These are phyloP conservation scores for Leccinellum albellum DNA, from an alignment of 768 basidiomycete genomes.

Conservation along the genomic window DNA sequence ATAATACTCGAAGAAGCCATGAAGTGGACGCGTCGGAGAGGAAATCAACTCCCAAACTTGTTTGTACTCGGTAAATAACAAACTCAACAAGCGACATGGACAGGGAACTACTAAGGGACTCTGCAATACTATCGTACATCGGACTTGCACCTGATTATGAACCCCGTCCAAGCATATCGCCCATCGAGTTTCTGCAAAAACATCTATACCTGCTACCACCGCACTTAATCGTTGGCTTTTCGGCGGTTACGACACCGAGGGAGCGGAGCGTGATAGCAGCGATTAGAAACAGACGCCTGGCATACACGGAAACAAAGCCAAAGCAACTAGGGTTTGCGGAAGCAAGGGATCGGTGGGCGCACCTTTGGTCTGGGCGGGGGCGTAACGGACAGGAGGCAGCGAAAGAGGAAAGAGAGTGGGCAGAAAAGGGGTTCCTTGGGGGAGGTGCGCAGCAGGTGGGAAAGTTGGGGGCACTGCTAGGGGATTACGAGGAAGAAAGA, in stretches of 20 bases:
- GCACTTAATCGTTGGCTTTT: slow-evolving; percentile 48
- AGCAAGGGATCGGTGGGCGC: slow-evolving; percentile 61
- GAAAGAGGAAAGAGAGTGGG: slow-evolving; percentile 71
- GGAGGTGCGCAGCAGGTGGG: slow-evolving; percentile 55
- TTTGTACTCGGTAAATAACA: slow-evolving; percentile 19
- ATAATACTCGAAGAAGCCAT: slow-evolving; percentile 5
- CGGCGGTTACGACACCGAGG: slow-evolving; percentile 48
- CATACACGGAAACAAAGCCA: slow-evolving; percentile 55
- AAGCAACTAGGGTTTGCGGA: slow-evolving; percentile 49
- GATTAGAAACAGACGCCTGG: slow-evolving; percentile 72
- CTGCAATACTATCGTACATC: slow-evolving; percentile 44
- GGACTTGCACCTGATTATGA: slow-evolving; percentile 54
- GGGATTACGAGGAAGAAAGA: slow-evolving; percentile 75
- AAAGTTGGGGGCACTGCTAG: slow-evolving; percentile 62
- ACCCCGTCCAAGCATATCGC: slow-evolving; percentile 55
- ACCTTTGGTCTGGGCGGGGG: slow-evolving; percentile 60
- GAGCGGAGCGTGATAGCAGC: slow-evolving; percentile 58
- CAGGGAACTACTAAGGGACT: slow-evolving; percentile 1
- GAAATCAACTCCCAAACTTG: slow-evolving; percentile 1
- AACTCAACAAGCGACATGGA: background rate
- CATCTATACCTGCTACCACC: slow-evolving; percentile 66
- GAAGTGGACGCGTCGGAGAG: background rate
- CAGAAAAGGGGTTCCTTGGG: slow-evolving; percentile 57
- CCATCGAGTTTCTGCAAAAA: slow-evolving; percentile 59
- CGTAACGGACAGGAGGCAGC: slow-evolving; percentile 49